Conservation (phyloP, 2,329 filamentous ascomycete species). For the Ampelomyces quisqualis region DNA sequence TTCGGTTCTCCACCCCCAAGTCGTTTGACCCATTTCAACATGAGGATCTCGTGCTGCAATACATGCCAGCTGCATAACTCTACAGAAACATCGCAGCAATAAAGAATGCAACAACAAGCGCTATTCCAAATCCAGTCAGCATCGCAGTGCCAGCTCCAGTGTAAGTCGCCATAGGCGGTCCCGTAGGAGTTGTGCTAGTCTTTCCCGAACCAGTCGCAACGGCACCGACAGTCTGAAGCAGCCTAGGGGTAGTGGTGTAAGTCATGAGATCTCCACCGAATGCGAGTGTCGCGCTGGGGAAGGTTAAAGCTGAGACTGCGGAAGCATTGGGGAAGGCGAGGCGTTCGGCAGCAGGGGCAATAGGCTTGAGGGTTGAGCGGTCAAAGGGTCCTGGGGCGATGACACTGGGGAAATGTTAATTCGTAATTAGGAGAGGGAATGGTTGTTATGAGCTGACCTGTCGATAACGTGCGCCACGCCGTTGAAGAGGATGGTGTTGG, state of each 20-base stretch:
- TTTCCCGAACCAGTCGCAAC: slow-evolving; percentile 12
- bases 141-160: background rate
- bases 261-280: slow-evolving; percentile 25
- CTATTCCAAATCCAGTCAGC: background rate
- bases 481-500: slow-evolving; percentile 30
- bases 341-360: slow-evolving; percentile 18
- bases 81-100: background rate
- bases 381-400: slow-evolving; percentile 19
- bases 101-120: background rate
- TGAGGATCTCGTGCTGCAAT: no score
- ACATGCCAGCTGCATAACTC: no score
- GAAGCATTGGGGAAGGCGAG: slow-evolving; percentile 26
- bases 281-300: slow-evolving; percentile 18
- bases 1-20: no score
- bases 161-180: background rate
- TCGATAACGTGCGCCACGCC: slow-evolving; percentile 32
- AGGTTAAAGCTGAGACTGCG: slow-evolving; percentile 16
- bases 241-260: slow-evolving; percentile 25
- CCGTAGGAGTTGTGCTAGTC: slow-evolving; percentile 4
- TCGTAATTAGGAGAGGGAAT: background rate
- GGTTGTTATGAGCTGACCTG: slow-evolving; percentile 10
- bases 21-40: background rate
- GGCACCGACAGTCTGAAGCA: slow-evolving; percentile 28
- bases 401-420: slow-evolving; percentile 10
- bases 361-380: slow-evolving; percentile 19